Percentiles rank a stretch among this genome's conserved stretches.
Conservation (phyloP, 371 early-diverging fungal genomes). For the Mucor lusitanicus region DNA sequence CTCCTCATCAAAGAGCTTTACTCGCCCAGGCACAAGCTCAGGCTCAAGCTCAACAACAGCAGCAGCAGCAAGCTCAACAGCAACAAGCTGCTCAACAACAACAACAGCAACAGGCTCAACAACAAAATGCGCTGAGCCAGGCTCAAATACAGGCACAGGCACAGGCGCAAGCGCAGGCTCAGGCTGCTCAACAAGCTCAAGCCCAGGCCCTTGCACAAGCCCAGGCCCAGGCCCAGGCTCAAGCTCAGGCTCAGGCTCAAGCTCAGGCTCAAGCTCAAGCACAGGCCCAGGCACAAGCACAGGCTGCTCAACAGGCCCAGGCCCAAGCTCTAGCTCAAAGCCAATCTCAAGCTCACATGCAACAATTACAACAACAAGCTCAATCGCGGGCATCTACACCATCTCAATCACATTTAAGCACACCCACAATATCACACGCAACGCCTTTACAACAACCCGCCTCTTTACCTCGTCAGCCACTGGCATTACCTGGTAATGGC, state of each 20-base stretch:
- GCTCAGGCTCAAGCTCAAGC: slow-evolving; percentile 22
- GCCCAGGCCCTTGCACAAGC: slow-evolving; percentile 35
- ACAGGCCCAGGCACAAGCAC: slow-evolving; percentile 23
- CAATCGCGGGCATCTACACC: slow-evolving; percentile 49
- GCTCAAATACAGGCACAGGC: slow-evolving; percentile 28
- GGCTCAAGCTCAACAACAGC: slow-evolving; percentile 20
- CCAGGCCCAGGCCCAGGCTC: slow-evolving; percentile 29
- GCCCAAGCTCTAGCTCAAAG: slow-evolving; percentile 13
- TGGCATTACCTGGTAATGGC: slow-evolving; percentile 20
- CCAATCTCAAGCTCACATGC: slow-evolving; percentile 23
- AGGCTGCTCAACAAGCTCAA: slow-evolving; percentile 23
- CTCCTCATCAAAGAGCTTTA: slow-evolving; percentile 29
- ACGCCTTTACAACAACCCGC: slow-evolving; percentile 27
- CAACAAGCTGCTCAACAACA: slow-evolving; percentile 7
- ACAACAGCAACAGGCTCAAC: slow-evolving; percentile 8
- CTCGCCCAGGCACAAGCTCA: slow-evolving; percentile 18
- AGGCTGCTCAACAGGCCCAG: slow-evolving; percentile 32
- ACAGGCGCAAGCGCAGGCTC: slow-evolving; percentile 23
- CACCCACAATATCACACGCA: slow-evolving; percentile 27
- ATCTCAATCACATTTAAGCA: slow-evolving; percentile 37
- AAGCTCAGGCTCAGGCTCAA: slow-evolving; percentile 27
- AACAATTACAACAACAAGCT: slow-evolving; percentile 32
- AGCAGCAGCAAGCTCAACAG: slow-evolving; percentile 9
- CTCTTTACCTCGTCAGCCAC: slow-evolving; percentile 23
- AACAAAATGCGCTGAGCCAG: slow-evolving; percentile 1